Evolutionary conservation across 352 stramenopile species (phyloP).

Genomic region (Hyaloperonospora brassicae): DNA sequence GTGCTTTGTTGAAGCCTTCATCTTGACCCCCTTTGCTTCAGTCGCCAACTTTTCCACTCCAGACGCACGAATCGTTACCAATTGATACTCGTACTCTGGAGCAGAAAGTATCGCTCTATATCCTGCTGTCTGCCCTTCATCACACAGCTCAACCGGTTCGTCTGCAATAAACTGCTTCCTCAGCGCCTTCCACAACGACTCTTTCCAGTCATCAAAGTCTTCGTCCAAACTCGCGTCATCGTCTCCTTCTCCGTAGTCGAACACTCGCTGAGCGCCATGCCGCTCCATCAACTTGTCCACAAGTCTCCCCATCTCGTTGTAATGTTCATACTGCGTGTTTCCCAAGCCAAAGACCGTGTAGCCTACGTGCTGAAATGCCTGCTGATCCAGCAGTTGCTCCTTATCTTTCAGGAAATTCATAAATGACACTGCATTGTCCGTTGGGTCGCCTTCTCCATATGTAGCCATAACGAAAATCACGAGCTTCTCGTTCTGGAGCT

Average conservation of each 20-base stretch:
- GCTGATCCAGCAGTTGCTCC: constrained; percentile 14
- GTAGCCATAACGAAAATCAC: constrained; percentile 95
- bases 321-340: constrained; percentile 98
- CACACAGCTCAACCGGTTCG: constrained; percentile 11
- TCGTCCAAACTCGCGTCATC: constrained; percentile 93
- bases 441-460: constrained; percentile 97
- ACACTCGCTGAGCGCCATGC: constrained; percentile 80
- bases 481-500: constrained; percentile 37
- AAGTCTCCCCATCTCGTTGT: constrained; percentile 92
- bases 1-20: constrained; percentile 82
- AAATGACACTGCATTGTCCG: constrained; percentile 95
- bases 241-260: constrained; percentile 91
- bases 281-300: constrained; percentile 84
- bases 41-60: constrained; percentile 13
- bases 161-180: constrained; percentile 52
- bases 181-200: constrained; percentile 82
- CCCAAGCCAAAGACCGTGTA: constrained; percentile 97
- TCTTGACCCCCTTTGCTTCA: constrained; percentile 27
- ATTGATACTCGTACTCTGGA: constrained; percentile 55
- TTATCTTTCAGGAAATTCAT: constrained; percentile 86
- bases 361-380: constrained; percentile 52
- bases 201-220: constrained; percentile 93
- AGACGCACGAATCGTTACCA: constrained; percentile 34
- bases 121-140: background rate
- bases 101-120: constrained; percentile 19